phyloP scores from a whole-genome alignment of 257 asterid species.

The Thymus quinquecostatus region DNA sequence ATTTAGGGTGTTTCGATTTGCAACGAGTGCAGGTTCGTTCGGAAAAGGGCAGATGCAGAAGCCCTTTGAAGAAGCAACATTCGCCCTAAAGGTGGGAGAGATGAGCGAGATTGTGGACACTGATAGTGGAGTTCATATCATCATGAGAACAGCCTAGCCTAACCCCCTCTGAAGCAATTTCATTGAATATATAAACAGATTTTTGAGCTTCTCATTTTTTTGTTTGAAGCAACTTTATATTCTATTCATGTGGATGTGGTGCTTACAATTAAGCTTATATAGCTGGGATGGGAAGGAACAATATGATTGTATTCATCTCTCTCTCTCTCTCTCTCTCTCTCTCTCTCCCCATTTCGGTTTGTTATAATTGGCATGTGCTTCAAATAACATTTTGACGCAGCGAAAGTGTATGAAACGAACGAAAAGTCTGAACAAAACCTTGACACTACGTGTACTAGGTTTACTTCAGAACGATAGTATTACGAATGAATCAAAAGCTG shows the following conservation, averaged over 20 bases:
- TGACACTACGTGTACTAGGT: too few species aligned
- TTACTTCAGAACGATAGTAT: too few species aligned
- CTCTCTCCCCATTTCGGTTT: too few species aligned
- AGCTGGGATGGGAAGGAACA: neutral
- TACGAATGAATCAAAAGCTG: too few species aligned
- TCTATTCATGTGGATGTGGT: neutral
- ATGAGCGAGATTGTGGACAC: constrained; percentile 83
- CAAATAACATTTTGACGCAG: too few species aligned
- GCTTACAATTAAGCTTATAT: constrained; percentile 1
- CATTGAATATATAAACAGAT: neutral
- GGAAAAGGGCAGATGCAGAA: constrained; percentile 94
- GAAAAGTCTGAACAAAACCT: too few species aligned
- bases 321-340: neutral
- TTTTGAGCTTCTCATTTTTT: constrained; percentile 4
- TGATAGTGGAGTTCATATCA: constrained; percentile 92
- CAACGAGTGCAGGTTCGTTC: constrained; percentile 57
- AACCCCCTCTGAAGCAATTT: too few species aligned
- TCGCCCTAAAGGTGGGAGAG: constrained; percentile 71
- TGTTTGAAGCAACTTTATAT: neutral
- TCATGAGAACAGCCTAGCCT: constrained; percentile 63
- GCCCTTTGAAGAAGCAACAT: constrained; percentile 83
- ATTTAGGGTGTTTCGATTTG: neutral
- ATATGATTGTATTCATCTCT: neutral
- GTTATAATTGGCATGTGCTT: too few species aligned
- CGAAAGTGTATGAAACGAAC: too few species aligned